These are phyloP conservation scores for Akanthomyces muscarius DNA, from an alignment of 2,329 filamentous ascomycete species.

Conservation along the genomic window DNA sequence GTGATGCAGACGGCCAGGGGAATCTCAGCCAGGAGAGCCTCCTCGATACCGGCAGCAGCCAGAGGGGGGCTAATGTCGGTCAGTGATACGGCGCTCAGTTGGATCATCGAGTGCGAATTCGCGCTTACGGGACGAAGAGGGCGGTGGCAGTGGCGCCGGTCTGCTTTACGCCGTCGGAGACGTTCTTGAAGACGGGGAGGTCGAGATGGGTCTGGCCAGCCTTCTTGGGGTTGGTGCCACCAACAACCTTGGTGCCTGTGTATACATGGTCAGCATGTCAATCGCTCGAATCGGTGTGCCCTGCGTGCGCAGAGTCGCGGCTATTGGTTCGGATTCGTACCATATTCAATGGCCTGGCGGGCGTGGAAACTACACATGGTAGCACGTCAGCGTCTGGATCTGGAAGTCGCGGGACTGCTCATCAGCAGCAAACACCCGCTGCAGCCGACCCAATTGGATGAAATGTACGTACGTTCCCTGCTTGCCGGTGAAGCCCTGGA, in stretches of 20 bases:
- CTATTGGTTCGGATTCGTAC: conserved; percentile 48
- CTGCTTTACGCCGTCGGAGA: conserved; percentile 82
- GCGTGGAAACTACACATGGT: conserved; percentile 76
- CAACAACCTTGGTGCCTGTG: conserved; percentile 90
- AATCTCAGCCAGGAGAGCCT: conserved; percentile 89
- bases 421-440: not conserved
- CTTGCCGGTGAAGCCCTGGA: conserved; percentile 96
- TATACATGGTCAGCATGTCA: not conserved
- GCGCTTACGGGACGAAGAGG: conserved; percentile 86
- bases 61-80: conserved; percentile 65
- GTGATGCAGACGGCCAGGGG: conserved; percentile 96
- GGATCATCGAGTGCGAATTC: not conserved
- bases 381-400: not conserved
- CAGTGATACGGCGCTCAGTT: conserved; percentile 7
- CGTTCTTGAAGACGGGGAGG: conserved; percentile 88
- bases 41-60: conserved; percentile 92
- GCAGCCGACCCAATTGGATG: not conserved
- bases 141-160: conserved; percentile 88
- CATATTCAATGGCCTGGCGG: conserved; percentile 96
- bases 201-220: conserved; percentile 85
- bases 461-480: conserved; percentile 74
- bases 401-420: not conserved
- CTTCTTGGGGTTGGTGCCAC: conserved; percentile 99
- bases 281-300: not conserved
- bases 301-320: not conserved